Evolutionary conservation across 345 rosid genomes (phyloP).

Genomic region (Brassica carinata): DNA sequence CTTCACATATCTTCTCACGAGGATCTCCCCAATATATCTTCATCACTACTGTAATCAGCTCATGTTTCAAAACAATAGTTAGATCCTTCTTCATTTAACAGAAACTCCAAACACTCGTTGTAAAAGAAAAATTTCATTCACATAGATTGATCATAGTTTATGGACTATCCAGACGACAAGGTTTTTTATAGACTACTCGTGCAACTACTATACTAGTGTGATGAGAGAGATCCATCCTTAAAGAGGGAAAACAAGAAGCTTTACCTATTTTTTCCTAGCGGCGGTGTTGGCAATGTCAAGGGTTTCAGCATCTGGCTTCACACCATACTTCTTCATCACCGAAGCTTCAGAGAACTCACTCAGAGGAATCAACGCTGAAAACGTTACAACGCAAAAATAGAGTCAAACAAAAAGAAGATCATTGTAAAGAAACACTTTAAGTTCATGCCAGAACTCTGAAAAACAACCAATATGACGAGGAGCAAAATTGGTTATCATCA

Average conservation of each 20-base stretch:
- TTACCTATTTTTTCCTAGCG: conserved; percentile 63
- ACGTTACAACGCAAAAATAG: background rate
- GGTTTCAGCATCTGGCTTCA: conserved; percentile 71
- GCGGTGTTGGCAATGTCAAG: conserved; percentile 65
- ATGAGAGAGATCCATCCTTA: background rate
- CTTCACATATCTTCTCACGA: conserved; percentile 82
- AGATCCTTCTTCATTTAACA: background rate
- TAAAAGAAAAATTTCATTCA: background rate
- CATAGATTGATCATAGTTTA: background rate
- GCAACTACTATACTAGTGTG: background rate
- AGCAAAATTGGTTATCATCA: no score
- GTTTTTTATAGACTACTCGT: background rate
- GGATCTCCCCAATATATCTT: conserved; percentile 91
- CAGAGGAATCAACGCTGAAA: conserved; percentile 72
- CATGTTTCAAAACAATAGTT: conserved; percentile 20
- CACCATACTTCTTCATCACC: conserved; percentile 73
- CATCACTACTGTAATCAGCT: conserved; percentile 51
- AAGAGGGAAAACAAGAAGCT: background rate
- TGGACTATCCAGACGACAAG: background rate
- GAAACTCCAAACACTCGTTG: background rate
- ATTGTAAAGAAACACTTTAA: background rate
- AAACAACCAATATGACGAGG: no score
- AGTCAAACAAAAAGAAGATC: conserved; percentile 7
- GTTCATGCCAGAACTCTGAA: no score
- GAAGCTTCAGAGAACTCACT: conserved; percentile 59